Evolutionary conservation across 1,284 basidiomycete species (phyloP).

Genomic region (Ganoderma sinense): DNA sequence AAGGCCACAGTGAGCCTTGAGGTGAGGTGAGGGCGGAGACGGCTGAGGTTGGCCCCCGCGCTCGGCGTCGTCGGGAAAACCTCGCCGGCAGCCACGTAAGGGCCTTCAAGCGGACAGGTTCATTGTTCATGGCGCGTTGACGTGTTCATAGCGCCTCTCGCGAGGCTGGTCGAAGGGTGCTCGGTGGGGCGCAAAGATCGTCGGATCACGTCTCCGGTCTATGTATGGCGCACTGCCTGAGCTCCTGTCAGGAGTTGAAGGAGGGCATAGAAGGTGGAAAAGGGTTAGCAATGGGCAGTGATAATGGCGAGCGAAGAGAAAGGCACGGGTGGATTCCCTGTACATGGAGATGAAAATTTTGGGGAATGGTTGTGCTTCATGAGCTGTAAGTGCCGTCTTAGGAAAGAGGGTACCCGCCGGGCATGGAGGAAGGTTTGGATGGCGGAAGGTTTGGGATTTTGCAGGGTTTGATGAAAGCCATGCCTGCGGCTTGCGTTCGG

Average conservation of each 20-base stretch:
- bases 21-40: background rate
- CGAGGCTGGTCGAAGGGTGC: background rate
- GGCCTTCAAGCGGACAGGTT: background rate
- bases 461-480: background rate
- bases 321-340: background rate
- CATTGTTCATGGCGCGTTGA: background rate
- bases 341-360: background rate
- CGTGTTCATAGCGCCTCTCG: constrained; percentile 2
- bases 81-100: background rate
- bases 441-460: background rate
- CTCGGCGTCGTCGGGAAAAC: background rate
- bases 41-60: background rate
- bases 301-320: background rate
- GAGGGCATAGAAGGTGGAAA: background rate
- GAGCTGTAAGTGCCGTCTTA: background rate
- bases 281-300: background rate
- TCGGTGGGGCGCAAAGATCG: background rate
- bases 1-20: background rate
- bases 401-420: background rate
- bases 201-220: background rate
- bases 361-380: background rate
- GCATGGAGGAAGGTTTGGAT: background rate
- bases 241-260: background rate
- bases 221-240: background rate
- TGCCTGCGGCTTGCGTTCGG: background rate